Evolutionary conservation across 305 asterid genomes (phyloP), one percentile per base, ranked within the genome.

Genomic region (Fraxinus paxiana): DNA sequence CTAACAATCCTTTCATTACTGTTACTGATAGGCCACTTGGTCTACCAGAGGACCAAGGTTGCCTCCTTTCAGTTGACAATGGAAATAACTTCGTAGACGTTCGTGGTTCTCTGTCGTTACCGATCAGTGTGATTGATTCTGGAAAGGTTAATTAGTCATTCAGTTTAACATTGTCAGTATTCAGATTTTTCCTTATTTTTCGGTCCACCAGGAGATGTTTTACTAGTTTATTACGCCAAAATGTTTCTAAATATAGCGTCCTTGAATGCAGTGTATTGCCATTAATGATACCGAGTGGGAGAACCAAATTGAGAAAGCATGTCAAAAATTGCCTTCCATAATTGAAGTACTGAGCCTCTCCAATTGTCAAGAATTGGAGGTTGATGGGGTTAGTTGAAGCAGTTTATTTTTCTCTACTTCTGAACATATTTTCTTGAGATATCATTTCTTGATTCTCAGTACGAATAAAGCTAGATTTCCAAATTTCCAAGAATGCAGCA

Each of bases 111-210:
- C 26, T 81, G 35, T 87, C 87, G 1, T 61, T 91, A 73, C 96
- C 98, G 10, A 78, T 94, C 78, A 85, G 89, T 82, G 90, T 88
- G 73, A 90, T 92, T 69, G 97, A 91, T 69, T 78, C 84, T n/a
- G 89, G 79, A 71, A 91, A 89, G 93, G 96, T 89, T 67, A 46
- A 46, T 46, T 46, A 67, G 81, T 56, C 24, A 38, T 15, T 65
- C 67, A 46, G 77, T 79, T 38, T 73, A 22, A 75, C 80, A 35
- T 43, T 48, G 6, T 54, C 30, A 56, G 63, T 13, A 38, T 67
- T 31, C 8, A 22, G 78, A 33, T 73, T 48, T 63, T 51, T 20
- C 69, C 54, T 65, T 31, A 8, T 33, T 67, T 2, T 46, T 31
- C 0, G 22, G 22, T 70, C 35, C 75, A 70, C 24, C 75, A 31